These are phyloP conservation scores for Spiraea crenata DNA, from an alignment of 331 rosid genomes.

Conservation along the genomic window DNA sequence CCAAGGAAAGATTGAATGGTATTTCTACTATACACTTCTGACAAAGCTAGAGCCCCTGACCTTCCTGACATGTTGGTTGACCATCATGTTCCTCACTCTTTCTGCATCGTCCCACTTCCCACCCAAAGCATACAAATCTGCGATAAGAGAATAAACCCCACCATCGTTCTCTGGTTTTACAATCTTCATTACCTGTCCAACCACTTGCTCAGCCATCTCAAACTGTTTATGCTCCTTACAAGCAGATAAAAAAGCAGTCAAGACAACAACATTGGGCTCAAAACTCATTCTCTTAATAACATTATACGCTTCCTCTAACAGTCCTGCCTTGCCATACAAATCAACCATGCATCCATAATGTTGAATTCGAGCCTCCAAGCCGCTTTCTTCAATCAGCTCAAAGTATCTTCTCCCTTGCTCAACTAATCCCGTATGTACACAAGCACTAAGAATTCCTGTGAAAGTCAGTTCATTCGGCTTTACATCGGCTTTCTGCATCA, in stretches of 20 bases:
- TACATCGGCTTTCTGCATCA: conserved; percentile 42
- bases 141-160: conserved; percentile 50
- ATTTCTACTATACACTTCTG: conserved; percentile 22
- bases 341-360: conserved; percentile 64
- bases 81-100: conserved; percentile 44
- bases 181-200: conserved; percentile 38
- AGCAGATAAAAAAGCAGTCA: conserved; percentile 56
- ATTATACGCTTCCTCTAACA: conserved; percentile 57
- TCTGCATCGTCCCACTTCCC: conserved; percentile 64
- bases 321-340: conserved; percentile 59
- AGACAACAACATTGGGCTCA: conserved; percentile 47
- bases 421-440: conserved; percentile 49
- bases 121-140: conserved; percentile 55
- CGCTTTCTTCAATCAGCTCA: conserved; percentile 49
- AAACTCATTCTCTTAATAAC: conserved; percentile 45
- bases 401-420: conserved; percentile 49
- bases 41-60: conserved; percentile 40
- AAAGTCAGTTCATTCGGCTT: conserved; percentile 58
- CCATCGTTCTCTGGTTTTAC: conserved; percentile 45
- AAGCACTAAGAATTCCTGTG: conserved; percentile 60
- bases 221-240: conserved; percentile 58
- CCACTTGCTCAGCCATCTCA: conserved; percentile 59
- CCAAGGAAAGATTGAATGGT: background rate
- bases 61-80: conserved; percentile 33
- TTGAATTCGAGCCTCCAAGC: conserved; percentile 47